Evolutionary conservation across 2,329 filamentous ascomycete species (phyloP).

Genomic region (Zymoseptoria ardabiliae): DNA sequence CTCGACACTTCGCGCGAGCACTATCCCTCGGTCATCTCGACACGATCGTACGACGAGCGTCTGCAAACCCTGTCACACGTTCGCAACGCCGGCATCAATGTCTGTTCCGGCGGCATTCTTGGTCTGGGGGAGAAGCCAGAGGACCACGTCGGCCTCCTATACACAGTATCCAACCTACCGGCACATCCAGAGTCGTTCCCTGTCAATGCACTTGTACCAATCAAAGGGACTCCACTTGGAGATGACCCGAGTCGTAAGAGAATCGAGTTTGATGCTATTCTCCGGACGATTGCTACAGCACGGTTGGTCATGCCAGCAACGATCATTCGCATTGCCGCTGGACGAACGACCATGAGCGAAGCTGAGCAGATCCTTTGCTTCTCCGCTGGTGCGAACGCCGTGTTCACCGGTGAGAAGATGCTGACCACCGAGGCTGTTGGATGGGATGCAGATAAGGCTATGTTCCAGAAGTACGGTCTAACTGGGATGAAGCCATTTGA

Average conservation of each 20-base stretch:
- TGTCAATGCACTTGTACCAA: slow-evolving; percentile 83
- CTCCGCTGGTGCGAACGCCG: slow-evolving; percentile 85
- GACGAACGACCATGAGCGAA: slow-evolving; percentile 74
- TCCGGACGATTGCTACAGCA: slow-evolving; percentile 78
- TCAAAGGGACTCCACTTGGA: slow-evolving; percentile 80
- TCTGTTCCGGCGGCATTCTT: slow-evolving; percentile 83
- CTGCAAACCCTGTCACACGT: slow-evolving; percentile 72
- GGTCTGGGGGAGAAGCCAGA: slow-evolving; percentile 71
- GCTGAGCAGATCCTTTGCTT: slow-evolving; percentile 87
- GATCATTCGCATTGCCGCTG: slow-evolving; percentile 80
- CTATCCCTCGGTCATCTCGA: slow-evolving; percentile 80
- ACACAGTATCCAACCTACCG: slow-evolving; percentile 75
- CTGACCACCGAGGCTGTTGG: slow-evolving; percentile 84
- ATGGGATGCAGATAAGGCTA: slow-evolving; percentile 78
- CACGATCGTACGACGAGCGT: slow-evolving; percentile 78
- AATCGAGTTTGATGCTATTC: slow-evolving; percentile 67
- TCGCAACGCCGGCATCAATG: slow-evolving; percentile 77
- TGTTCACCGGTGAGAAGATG: slow-evolving; percentile 95
- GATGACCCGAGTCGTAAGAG: slow-evolving; percentile 49
- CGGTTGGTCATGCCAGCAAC: slow-evolving; percentile 75
- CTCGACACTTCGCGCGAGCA: slow-evolving; percentile 84
- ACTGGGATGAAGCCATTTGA: slow-evolving; percentile 58
- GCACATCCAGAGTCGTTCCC: slow-evolving; percentile 84
- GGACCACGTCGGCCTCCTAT: slow-evolving; percentile 74
- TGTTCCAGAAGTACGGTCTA: slow-evolving; percentile 79